phyloP scores from a whole-genome alignment of 2,329 filamentous ascomycete genomes.

The Botrytis paeoniae region DNA sequence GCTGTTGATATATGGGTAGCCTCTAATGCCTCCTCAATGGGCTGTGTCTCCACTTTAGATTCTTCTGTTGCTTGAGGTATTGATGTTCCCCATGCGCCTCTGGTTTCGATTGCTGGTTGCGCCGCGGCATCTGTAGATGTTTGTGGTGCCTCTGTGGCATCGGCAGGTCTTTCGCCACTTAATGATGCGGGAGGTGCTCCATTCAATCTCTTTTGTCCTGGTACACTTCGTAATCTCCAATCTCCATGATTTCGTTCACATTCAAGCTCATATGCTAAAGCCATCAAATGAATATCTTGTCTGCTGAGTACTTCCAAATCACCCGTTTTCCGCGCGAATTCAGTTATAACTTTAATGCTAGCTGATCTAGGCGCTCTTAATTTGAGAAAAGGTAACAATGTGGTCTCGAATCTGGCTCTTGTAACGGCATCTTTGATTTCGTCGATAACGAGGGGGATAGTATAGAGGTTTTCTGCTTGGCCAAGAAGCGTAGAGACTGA shows the following conservation, averaged over 20 bases:
- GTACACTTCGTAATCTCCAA: constrained; percentile 75
- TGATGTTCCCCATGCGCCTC: constrained; percentile 32
- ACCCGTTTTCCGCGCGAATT: constrained; percentile 86
- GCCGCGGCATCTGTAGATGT: neutral
- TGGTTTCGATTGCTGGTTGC: constrained; percentile 24
- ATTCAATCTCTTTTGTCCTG: constrained; percentile 76
- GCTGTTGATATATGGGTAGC: constrained; percentile 13
- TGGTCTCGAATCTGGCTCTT: constrained; percentile 75
- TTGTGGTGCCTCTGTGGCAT: constrained; percentile 13
- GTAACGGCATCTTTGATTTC: constrained; percentile 87
- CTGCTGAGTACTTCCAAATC: constrained; percentile 84
- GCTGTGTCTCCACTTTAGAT: constrained; percentile 29
- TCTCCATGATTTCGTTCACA: constrained; percentile 86
- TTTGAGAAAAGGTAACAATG: constrained; percentile 79
- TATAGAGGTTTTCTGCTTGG: constrained; percentile 74
- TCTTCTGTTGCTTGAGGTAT: constrained; percentile 26
- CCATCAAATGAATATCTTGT: constrained; percentile 85
- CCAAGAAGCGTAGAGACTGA: constrained; percentile 76
- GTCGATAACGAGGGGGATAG: constrained; percentile 77
- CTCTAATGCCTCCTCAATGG: constrained; percentile 29
- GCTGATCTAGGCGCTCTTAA: constrained; percentile 70
- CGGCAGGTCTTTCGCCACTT: constrained; percentile 31
- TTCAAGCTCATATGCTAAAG: constrained; percentile 91
- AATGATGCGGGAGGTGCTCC: constrained; percentile 50
- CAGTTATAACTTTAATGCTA: constrained; percentile 75